These are phyloP conservation scores for Amesomyces nigricolor DNA, from an alignment of 2,329 filamentous ascomycete species.

Conservation along the genomic window DNA sequence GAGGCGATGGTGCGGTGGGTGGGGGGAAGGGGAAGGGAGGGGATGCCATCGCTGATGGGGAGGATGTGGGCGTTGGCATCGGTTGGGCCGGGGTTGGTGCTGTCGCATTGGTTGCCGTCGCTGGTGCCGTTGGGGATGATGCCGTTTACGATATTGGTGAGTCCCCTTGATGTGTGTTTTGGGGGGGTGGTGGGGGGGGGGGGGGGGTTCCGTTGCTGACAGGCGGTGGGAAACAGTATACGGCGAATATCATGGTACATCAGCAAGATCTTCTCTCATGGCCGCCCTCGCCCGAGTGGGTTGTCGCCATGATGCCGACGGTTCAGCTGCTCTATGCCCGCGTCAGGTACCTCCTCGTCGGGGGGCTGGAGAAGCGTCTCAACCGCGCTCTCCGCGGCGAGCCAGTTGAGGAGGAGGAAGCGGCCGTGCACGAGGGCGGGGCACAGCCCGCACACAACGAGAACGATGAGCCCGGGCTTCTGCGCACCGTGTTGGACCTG, in stretches of 20 bases:
- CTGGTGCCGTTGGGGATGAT: constrained; percentile 39
- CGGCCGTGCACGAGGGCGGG: neutral
- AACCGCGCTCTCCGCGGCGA: constrained; percentile 42
- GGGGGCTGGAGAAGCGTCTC: constrained; percentile 43
- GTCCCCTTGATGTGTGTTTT: constrained; percentile 13
- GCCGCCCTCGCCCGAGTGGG: constrained; percentile 50
- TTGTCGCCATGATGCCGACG: constrained; percentile 45
- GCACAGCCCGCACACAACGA: constrained; percentile 2
- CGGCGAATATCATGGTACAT: constrained; percentile 40
- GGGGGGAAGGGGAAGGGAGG: constrained; percentile 2
- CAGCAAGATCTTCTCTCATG: constrained; percentile 44
- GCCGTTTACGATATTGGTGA: constrained; percentile 39
- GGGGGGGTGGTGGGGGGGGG: neutral
- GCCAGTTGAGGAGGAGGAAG: constrained; percentile 23
- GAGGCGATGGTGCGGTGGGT: constrained; percentile 41
- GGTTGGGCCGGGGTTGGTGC: constrained; percentile 42
- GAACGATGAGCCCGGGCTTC: constrained; percentile 13
- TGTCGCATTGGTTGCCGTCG: constrained; percentile 40
- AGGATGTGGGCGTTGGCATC: constrained; percentile 36
- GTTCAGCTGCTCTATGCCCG: constrained; percentile 38
- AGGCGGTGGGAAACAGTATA: constrained; percentile 40
- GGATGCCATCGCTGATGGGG: constrained; percentile 13
- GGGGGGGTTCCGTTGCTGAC: neutral
- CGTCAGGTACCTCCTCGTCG: constrained; percentile 43
- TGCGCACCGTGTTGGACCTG: constrained; percentile 10